Evolutionary conservation across 148 eudicot genomes (phyloP).

Genomic region (Persicaria tinctoria): DNA sequence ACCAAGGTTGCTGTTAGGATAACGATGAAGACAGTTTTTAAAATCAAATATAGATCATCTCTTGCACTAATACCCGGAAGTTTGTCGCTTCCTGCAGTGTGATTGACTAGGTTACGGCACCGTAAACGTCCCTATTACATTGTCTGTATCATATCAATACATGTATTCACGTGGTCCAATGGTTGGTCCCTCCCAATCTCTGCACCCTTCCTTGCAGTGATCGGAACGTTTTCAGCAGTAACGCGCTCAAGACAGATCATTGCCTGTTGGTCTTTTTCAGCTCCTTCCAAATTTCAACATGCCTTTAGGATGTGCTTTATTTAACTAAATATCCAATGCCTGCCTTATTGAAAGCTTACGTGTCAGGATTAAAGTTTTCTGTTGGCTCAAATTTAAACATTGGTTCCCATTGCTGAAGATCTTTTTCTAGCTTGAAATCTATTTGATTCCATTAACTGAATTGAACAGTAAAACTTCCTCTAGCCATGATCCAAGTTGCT

Average conservation of each 20-base stretch:
- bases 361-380: conserved; percentile 2
- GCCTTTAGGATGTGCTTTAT: neutral
- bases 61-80: neutral
- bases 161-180: conserved; percentile 3
- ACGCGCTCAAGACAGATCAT: neutral
- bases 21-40: neutral
- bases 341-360: neutral
- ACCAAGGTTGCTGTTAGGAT: neutral
- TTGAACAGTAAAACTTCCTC: too few relatives aligned
- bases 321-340: neutral
- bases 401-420: neutral
- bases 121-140: neutral
- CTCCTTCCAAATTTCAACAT: neutral
- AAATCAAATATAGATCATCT: neutral
- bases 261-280: neutral
- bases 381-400: neutral
- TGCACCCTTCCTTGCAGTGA: neutral
- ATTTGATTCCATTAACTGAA: too few relatives aligned
- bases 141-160: conserved; percentile 6
- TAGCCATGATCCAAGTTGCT: too few relatives aligned
- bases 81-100: conserved; percentile 1
- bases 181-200: conserved; percentile 13
- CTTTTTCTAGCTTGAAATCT: neutral
- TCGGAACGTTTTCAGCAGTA: neutral
- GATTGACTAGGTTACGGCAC: conserved; percentile 4